Base-by-base conservation (phyloP, 164 flowering plant genomes). In the Vitis rotundifolia region DNA sequence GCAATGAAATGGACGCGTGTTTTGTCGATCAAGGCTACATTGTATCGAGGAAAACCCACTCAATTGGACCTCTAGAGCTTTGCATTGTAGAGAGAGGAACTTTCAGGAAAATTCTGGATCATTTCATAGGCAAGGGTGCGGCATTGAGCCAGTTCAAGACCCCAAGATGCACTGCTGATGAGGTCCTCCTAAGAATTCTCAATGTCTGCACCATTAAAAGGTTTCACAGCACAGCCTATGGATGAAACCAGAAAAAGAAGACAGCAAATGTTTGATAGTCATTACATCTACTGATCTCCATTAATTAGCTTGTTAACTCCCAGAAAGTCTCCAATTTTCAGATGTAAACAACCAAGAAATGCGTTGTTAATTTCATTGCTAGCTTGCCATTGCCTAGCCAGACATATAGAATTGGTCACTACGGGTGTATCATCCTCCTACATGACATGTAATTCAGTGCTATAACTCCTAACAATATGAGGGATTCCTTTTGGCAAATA, bases 61-160 rank as follows among this genome's bases (percentile, higher is more conserved):
- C 93, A 0, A 92, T 94, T 7, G 98, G 97, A 0, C 94, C 97
- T 14, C 67, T 94, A 9, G 97, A 94, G 82, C 90, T 94, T 2
- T 64, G 98, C 75, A 82, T 94, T 67, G 87, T 94, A 64, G 89
- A 88, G 75, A 86, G 69, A 19, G 98, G 97, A 15, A 86, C 97
- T 8, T 94, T 94, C 71, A 82, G 65, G 81, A 89, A 84, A 83
- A 85, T 94, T n/a, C 68, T 92, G 86, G 97, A 94, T 2, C 29
- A 84, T 68, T 92, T 77, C 66, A 72, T 90, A 5, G 85, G 80
- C 2, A 86, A 85, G 70, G 97, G 98, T 1, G 89, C 87, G 3
- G 92, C 86, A 5, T 54, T 90, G 84, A 88, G 93, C 83, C 98
- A 94, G 78, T 94, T 88, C 73, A 94, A 94, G 91, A 91, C 90